A percentile compares a stretch with the other conserved stretches of the same genome.
These are phyloP conservation scores for Globisporangium ultimum DNA, from an alignment of 352 stramenopile species.

Conservation along the genomic window DNA sequence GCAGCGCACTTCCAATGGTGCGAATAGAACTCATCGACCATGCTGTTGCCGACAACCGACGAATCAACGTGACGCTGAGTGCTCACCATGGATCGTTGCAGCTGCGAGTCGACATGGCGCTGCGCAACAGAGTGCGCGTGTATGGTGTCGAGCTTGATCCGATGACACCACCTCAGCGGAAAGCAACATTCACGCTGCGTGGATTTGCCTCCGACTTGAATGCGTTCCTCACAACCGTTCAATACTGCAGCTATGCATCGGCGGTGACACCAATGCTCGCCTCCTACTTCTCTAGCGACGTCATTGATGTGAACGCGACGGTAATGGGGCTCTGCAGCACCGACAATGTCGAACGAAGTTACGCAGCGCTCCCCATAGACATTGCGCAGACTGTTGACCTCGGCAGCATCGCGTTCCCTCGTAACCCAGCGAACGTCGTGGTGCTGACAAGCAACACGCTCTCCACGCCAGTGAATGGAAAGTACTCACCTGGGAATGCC, in stretches of 20 bases:
- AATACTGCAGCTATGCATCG: constrained; percentile 22
- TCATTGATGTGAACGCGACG: constrained; percentile 5
- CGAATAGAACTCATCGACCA: too few species aligned
- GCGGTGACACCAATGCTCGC: not conserved
- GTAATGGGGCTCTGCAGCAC: constrained; percentile 15
- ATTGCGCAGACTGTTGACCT: constrained; percentile 16
- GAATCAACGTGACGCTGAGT: constrained; percentile 1
- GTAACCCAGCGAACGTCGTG: constrained; percentile 9
- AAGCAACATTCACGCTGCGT: constrained; percentile 12
- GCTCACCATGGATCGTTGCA: constrained; percentile 1
- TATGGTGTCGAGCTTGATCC: not conserved
- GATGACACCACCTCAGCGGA: not conserved
- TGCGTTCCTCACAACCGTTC: constrained; percentile 12
- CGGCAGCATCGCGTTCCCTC: constrained; percentile 5
- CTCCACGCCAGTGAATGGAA: constrained; percentile 7
- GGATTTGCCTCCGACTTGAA: constrained; percentile 20
- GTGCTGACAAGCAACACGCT: constrained; percentile 11
- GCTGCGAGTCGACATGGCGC: constrained; percentile 3
- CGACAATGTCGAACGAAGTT: not conserved
- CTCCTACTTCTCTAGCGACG: constrained; percentile 6
- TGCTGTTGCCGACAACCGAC: too few species aligned
- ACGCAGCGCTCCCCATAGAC: constrained; percentile 15
- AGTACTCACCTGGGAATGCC: constrained; percentile 17
- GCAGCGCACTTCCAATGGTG: too few species aligned
- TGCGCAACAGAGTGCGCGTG: constrained; percentile 9